Evolutionary conservation across 2,329 filamentous ascomycete species (phyloP).

Genomic region (Apiospora rasikravindrae): DNA sequence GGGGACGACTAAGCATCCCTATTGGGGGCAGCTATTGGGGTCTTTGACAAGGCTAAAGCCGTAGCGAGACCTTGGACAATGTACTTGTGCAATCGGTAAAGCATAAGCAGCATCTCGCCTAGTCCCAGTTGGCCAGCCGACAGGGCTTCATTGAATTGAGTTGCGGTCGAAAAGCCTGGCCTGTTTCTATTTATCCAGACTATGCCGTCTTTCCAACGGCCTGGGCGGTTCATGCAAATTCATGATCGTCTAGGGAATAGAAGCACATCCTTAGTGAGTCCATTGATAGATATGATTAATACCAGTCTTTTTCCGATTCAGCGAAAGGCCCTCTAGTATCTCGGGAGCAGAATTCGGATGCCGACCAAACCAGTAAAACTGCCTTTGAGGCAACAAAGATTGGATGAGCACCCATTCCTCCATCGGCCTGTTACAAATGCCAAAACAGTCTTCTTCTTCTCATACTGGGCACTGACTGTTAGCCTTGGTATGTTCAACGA

Average conservation of each 20-base stretch:
- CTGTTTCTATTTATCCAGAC: background rate
- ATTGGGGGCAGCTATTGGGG: background rate
- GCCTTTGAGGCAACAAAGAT: background rate
- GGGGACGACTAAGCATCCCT: background rate
- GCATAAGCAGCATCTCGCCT: background rate
- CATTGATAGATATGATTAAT: background rate
- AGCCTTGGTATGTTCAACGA: background rate
- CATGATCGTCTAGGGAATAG: background rate
- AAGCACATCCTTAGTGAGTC: background rate
- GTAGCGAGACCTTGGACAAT: background rate
- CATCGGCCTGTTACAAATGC: background rate
- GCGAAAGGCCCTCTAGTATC: background rate
- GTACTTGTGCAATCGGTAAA: background rate
- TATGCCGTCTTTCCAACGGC: background rate
- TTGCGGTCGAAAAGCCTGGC: background rate
- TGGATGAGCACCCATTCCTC: background rate
- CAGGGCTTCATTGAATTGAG: background rate
- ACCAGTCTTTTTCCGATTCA: background rate
- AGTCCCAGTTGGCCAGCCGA: background rate
- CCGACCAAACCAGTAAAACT: background rate
- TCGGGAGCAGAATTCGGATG: background rate
- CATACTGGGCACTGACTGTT: too few relatives aligned
- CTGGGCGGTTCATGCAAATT: background rate
- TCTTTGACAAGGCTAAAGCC: background rate
- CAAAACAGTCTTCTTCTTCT: background rate